Evolutionary conservation across 306 rosid genomes (phyloP).

Genomic region (Medicago truncatula): MtrunA17r5.0-ANR NC_053048.1:43599501-43600000

Average conservation of each 20-base stretch:
- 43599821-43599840: slow-evolving; percentile 42
- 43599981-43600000: slow-evolving; percentile 64
- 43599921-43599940: slow-evolving; percentile 60
- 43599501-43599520: no score
- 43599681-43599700: no score
- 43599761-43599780: slow-evolving; percentile 40
- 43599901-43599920: slow-evolving; percentile 61
- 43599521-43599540: no score
- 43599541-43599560: no score
- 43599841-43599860: slow-evolving; percentile 50
- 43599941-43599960: slow-evolving; percentile 62
- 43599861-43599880: slow-evolving; percentile 59
- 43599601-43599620: no score
- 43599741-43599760: slow-evolving; percentile 37
- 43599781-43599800: slow-evolving; percentile 42
- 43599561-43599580: no score
- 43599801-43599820: slow-evolving; percentile 45
- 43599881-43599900: slow-evolving; percentile 72
- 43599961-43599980: slow-evolving; percentile 64
- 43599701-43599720: not conserved
- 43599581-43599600: no score
- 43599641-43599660: no score
- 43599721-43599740: slow-evolving; percentile 9
- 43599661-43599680: no score
- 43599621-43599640: no score